phyloP scores from a whole-genome alignment of 1,284 basidiomycete genomes.

The Ceratobasidium sp. region DNA sequence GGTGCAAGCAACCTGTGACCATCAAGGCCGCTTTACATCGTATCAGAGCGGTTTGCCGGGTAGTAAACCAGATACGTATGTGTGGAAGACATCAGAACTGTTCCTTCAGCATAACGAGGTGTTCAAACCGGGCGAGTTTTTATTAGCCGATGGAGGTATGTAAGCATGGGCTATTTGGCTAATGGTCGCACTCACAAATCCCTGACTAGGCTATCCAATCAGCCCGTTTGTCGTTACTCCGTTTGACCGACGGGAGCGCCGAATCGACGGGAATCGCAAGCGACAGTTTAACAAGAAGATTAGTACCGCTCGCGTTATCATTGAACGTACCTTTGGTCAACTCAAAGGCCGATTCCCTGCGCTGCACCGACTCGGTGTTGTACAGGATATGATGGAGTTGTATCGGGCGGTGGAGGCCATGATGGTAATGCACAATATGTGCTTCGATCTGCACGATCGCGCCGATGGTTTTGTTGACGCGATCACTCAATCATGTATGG shows the following conservation, averaged over 20 bases:
- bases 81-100: no score
- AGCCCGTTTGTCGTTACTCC: constrained; percentile 6
- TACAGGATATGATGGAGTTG: neutral
- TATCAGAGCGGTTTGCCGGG: neutral
- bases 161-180: no score
- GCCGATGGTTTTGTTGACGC: neutral
- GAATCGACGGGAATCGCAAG: neutral
- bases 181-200: neutral
- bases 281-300: neutral
- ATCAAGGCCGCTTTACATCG: neutral
- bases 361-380: neutral
- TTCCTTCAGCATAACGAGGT: no score
- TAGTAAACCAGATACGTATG: no score
- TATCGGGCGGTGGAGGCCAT: constrained; percentile 26
- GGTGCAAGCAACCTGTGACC: neutral
- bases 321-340: constrained; percentile 20
- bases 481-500: no score
- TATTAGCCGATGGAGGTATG: no score
- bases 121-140: no score
- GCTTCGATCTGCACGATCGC: neutral
- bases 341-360: constrained; percentile 11
- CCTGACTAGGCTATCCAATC: neutral
- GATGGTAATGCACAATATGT: constrained; percentile 31
- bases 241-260: neutral
- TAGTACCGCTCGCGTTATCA: neutral